Percentiles rank a stretch among this genome's conserved stretches.
Conservation (phyloP, 192 early-diverging fungal genomes). For the Phycomyces blakesleeanus region DNA sequence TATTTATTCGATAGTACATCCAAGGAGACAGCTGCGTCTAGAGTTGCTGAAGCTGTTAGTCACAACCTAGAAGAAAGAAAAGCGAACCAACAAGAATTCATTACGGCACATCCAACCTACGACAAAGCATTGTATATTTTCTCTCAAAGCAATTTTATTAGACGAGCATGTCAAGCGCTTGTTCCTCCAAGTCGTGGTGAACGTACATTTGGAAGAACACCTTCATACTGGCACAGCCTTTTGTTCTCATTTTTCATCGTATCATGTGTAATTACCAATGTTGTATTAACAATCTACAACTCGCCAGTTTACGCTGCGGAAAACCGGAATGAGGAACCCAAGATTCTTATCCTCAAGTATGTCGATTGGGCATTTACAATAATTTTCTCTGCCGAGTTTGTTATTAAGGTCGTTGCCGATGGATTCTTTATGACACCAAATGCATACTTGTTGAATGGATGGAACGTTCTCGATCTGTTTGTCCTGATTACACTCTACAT, state of each 20-base stretch:
- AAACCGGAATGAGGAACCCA: constrained; percentile 18
- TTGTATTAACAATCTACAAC: constrained; percentile 42
- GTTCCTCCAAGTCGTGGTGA: constrained; percentile 46
- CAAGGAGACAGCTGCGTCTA: constrained; percentile 15
- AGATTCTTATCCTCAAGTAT: constrained; percentile 20
- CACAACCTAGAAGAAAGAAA: constrained; percentile 39
- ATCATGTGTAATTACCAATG: constrained; percentile 45
- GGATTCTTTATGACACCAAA: constrained; percentile 59
- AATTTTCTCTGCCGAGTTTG: constrained; percentile 51
- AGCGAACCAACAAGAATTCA: constrained; percentile 39
- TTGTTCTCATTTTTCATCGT: constrained; percentile 45
- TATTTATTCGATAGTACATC: constrained; percentile 21
- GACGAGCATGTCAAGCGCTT: constrained; percentile 45
- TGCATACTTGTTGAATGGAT: constrained; percentile 50
- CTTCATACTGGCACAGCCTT: constrained; percentile 38
- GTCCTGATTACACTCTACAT: constrained; percentile 53
- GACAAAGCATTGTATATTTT: constrained; percentile 53
- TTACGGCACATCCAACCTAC: constrained; percentile 42
- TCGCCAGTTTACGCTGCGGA: constrained; percentile 45
- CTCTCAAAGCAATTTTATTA: constrained; percentile 40
- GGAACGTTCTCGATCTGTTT: constrained; percentile 61
- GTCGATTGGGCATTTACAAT: constrained; percentile 44
- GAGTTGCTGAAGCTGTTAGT: constrained; percentile 19
- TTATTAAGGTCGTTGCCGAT: constrained; percentile 55
- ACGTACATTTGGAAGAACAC: constrained; percentile 40